phyloP scores from a whole-genome alignment of 192 early-diverging fungal genomes.

The Backusella westeae region DNA sequence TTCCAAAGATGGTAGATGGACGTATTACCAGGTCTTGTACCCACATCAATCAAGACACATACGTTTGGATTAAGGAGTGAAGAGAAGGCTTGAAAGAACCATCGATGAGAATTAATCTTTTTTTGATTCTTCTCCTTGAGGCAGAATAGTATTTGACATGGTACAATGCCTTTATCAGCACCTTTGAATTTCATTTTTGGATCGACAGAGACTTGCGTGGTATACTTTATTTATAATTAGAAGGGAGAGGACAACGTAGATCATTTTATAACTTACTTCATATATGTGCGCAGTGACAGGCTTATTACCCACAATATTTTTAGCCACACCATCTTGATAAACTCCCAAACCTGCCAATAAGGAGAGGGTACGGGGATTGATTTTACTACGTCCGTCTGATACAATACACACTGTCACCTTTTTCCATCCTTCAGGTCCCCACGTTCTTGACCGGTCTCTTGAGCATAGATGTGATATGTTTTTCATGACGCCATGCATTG shows the following conservation, averaged over 20 bases:
- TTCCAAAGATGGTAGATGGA: constrained; percentile 72
- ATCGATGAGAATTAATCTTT: constrained; percentile 63
- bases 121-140: constrained; percentile 73
- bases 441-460: constrained; percentile 44
- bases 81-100: constrained; percentile 71
- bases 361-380: constrained; percentile 57
- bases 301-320: constrained; percentile 59
- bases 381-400: constrained; percentile 69
- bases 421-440: constrained; percentile 63
- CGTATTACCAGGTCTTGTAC: constrained; percentile 55
- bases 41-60: constrained; percentile 64
- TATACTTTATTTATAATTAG: constrained; percentile 46
- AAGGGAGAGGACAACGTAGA: not conserved
- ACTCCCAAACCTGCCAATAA: constrained; percentile 72
- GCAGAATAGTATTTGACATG: constrained; percentile 75
- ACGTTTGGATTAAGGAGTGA: constrained; percentile 56
- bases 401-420: constrained; percentile 77
- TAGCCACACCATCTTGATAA: constrained; percentile 68
- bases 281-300: constrained; percentile 64
- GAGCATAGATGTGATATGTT: constrained; percentile 73
- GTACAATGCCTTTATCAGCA: constrained; percentile 47
- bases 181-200: constrained; percentile 46
- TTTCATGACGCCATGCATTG: constrained; percentile 68
- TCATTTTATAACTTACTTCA: constrained; percentile 35
- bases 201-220: constrained; percentile 58